Conservation (phyloP, 345 rosid genomes). For the Salix brachista region DNA sequence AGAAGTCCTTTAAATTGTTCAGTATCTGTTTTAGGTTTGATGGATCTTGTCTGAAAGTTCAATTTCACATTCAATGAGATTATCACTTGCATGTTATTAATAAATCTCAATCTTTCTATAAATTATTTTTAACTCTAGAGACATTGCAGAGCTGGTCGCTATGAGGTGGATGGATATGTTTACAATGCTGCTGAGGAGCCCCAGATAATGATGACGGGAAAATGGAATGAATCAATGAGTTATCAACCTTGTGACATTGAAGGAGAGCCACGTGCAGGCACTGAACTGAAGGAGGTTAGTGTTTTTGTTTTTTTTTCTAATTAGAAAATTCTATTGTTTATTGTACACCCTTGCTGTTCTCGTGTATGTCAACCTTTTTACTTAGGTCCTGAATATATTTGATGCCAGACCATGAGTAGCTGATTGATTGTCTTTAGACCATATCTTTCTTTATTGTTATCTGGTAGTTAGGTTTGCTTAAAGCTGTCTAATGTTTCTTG, state of each 20-base stretch:
- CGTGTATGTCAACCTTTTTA: too few relatives aligned
- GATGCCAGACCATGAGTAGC: too few relatives aligned
- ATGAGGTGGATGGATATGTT: slow-evolving; percentile 84
- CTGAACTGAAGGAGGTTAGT: slow-evolving; percentile 66
- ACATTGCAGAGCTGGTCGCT: slow-evolving; percentile 73
- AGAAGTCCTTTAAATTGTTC: too few relatives aligned
- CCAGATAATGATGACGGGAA: slow-evolving; percentile 79
- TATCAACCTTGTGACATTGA: slow-evolving; percentile 76
- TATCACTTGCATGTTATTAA: neutral
- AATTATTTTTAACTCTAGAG: neutral
- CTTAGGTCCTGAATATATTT: too few relatives aligned
- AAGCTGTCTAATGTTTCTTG: too few relatives aligned
- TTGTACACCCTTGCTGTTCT: neutral
- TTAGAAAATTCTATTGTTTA: neutral
- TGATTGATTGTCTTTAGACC: too few relatives aligned
- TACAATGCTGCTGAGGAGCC: slow-evolving; percentile 77
- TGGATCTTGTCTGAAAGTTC: neutral
- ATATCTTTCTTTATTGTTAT: too few relatives aligned
- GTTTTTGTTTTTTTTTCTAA: neutral
- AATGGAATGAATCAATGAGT: slow-evolving; percentile 73
- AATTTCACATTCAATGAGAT: too few relatives aligned
- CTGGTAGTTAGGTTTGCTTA: too few relatives aligned
- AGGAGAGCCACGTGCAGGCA: slow-evolving; percentile 78
- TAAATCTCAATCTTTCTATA: neutral
- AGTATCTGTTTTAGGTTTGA: too few relatives aligned